These are phyloP conservation scores for Drechslerella coelobrocha DNA, from an alignment of 2,329 filamentous ascomycete species.

Conservation along the genomic window DNA sequence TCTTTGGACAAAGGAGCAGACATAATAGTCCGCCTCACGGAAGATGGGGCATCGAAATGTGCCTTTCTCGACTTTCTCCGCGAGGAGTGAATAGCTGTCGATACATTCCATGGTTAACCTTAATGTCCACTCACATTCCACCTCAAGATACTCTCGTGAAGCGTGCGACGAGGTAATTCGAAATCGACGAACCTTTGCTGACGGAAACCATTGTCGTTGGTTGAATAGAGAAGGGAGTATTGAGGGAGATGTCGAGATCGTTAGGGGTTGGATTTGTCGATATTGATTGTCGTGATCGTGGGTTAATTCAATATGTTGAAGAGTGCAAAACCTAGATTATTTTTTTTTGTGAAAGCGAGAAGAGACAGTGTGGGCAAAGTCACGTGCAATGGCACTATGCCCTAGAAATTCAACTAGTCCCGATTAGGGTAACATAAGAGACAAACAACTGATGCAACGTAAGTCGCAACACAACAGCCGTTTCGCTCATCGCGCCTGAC, in stretches of 20 bases:
- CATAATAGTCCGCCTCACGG: conserved; percentile 95
- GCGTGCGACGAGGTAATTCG: not conserved
- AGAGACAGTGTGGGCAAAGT: conserved; percentile 30
- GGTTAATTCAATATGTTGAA: too few species aligned
- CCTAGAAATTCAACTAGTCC: conserved; percentile 1
- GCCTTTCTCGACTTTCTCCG: conserved; percentile 99
- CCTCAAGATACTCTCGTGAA: not conserved
- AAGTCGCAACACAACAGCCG: too few species aligned
- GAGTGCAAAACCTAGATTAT: conserved; percentile 20
- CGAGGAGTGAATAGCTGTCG: conserved; percentile 74
- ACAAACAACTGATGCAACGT: too few species aligned
- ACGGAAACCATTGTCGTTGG: conserved; percentile 46
- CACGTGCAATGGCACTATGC: conserved; percentile 18
- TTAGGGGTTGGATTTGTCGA: conserved; percentile 50
- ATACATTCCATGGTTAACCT: conserved; percentile 24
- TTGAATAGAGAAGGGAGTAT: conserved; percentile 15
- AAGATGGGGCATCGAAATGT: conserved; percentile 95
- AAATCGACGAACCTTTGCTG: conserved; percentile 40
- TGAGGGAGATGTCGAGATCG: conserved; percentile 12
- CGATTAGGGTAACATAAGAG: not conserved
- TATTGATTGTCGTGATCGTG: conserved; percentile 25
- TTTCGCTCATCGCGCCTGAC: too few species aligned
- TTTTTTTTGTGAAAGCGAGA: conserved; percentile 32
- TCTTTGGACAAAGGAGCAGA: conserved; percentile 95
- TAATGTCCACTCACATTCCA: conserved; percentile 15